Evolutionary conservation across 2,329 filamentous ascomycete species (phyloP).

Genomic region (Trichoderma sp.): DNA sequence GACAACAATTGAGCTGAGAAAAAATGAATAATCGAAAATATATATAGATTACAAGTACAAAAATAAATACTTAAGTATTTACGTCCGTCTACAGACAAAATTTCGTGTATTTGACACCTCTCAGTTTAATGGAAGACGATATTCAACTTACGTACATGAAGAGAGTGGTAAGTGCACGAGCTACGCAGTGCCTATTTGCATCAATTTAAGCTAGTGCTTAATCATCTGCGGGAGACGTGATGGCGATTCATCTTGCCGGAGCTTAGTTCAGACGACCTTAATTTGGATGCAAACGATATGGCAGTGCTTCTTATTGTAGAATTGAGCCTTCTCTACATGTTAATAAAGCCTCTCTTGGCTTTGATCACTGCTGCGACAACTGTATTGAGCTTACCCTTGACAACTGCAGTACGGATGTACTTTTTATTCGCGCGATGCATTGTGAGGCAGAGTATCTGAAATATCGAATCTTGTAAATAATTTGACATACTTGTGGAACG

Average conservation of each 20-base stretch:
- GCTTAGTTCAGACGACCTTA: background rate
- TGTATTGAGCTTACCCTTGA: background rate
- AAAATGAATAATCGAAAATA: background rate
- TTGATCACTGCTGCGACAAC: background rate
- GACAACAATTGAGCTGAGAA: background rate
- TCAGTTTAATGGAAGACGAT: background rate
- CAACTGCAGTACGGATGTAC: too few species aligned
- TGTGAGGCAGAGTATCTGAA: background rate
- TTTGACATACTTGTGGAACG: accelerated
- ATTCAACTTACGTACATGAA: background rate
- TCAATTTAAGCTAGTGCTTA: background rate
- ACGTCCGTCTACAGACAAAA: too few species aligned
- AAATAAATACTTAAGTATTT: background rate
- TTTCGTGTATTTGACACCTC: background rate
- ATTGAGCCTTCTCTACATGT: background rate
- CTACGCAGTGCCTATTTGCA: background rate
- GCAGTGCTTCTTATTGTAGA: background rate
- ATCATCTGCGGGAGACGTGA: background rate
- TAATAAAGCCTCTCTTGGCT: background rate
- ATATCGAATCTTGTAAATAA: accelerated
- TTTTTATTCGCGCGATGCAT: background rate
- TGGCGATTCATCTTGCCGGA: background rate
- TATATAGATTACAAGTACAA: background rate
- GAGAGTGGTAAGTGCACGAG: background rate
- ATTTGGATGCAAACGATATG: background rate